phyloP scores from a whole-genome alignment of 2,329 filamentous ascomycete genomes.

The Botrytis byssoidea region DNA sequence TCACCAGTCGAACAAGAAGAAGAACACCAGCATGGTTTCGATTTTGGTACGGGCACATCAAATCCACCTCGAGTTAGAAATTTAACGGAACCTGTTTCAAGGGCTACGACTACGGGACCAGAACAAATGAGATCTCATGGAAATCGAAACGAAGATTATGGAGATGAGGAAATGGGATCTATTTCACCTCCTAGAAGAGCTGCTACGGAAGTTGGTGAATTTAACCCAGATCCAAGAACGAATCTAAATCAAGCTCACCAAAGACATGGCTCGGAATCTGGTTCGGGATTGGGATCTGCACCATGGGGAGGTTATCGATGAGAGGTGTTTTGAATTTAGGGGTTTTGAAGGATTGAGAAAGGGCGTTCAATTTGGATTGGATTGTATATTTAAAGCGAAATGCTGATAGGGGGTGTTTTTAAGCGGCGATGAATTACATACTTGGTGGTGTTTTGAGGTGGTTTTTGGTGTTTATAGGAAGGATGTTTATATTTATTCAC shows the following conservation, averaged over 20 bases:
- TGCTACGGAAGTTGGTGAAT: constrained; percentile 3
- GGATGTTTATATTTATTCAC: background rate
- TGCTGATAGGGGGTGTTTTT: background rate
- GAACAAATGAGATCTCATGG: background rate
- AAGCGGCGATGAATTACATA: background rate
- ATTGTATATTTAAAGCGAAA: background rate
- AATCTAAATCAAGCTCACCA: background rate
- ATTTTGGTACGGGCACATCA: background rate
- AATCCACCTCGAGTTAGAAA: background rate
- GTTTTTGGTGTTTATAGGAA: background rate
- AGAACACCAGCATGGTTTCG: background rate
- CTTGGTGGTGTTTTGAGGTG: background rate
- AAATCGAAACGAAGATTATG: constrained; percentile 2
- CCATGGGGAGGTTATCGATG: constrained; percentile 6
- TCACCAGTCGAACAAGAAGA: background rate
- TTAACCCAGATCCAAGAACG: background rate
- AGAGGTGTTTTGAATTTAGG: background rate
- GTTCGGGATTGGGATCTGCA: background rate
- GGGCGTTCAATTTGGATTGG: background rate
- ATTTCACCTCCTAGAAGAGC: constrained; percentile 9
- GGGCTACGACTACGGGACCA: constrained; percentile 5
- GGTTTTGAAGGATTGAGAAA: background rate
- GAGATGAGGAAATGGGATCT: constrained; percentile 4
- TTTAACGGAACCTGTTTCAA: constrained; percentile 4
- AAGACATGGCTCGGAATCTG: background rate